phyloP scores from a whole-genome alignment of 768 basidiomycete species.

The Agaricus bisporus region DNA sequence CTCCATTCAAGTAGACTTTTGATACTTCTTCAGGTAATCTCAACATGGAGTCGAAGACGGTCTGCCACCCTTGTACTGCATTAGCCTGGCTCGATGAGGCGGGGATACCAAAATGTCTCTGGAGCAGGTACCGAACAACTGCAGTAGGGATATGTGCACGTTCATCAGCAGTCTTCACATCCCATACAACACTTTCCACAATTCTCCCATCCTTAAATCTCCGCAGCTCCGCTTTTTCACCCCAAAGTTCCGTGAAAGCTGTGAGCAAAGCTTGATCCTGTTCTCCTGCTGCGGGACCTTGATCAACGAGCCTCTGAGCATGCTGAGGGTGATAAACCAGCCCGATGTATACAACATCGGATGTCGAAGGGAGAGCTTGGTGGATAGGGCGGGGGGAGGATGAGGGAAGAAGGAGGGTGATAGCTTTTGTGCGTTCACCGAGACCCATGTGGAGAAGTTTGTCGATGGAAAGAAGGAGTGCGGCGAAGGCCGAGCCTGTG shows the following conservation, averaged over 20 bases:
- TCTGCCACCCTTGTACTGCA: conserved; percentile 54
- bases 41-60: conserved; percentile 50
- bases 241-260: conserved; percentile 85
- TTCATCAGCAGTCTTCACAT: conserved; percentile 74
- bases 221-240: conserved; percentile 83
- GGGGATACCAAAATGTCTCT: conserved; percentile 66
- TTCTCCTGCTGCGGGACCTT: conserved; percentile 77
- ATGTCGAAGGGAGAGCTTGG: conserved; percentile 47
- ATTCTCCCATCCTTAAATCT: conserved; percentile 97
- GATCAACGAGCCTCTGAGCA: conserved; percentile 85
- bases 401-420: conserved; percentile 53
- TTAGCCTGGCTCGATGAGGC: conserved; percentile 17
- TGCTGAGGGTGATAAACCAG: conserved; percentile 65
- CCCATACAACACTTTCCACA: conserved; percentile 94
- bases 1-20: conserved; percentile 33
- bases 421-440: conserved; percentile 61
- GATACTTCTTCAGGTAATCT: conserved; percentile 53
- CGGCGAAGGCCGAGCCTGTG: conserved; percentile 50
- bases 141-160: conserved; percentile 69
- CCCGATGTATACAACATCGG: conserved; percentile 59
- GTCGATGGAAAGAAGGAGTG: conserved; percentile 47
- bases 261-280: conserved; percentile 40
- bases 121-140: conserved; percentile 71
- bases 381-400: conserved; percentile 39
- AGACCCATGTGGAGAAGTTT: conserved; percentile 58